These are phyloP conservation scores for Paraglomus occultum DNA, from an alignment of 192 early-diverging fungal genomes.

Conservation along the genomic window DNA sequence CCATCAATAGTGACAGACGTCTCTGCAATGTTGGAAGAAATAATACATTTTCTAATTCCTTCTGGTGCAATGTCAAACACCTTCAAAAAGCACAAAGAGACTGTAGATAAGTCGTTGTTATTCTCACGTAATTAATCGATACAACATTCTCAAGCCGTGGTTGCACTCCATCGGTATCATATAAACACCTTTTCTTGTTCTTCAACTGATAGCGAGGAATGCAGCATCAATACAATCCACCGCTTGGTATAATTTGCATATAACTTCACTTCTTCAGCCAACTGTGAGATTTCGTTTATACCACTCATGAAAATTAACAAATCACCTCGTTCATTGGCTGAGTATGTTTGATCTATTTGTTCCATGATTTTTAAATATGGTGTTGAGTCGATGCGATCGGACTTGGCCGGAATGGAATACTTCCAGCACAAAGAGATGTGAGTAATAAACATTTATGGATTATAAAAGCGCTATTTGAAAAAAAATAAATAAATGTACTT, in stretches of 20 bases:
- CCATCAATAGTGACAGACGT: slow-evolving; percentile 47
- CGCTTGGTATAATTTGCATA: slow-evolving; percentile 37
- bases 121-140: background rate
- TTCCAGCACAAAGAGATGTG: too few species aligned
- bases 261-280: too few species aligned
- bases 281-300: too few species aligned
- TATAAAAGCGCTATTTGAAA: background rate
- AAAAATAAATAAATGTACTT: slow-evolving; percentile 29
- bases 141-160: too few species aligned
- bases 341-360: too few species aligned
- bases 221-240: slow-evolving; percentile 65
- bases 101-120: background rate
- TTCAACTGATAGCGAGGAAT: slow-evolving; percentile 58
- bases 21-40: slow-evolving; percentile 60
- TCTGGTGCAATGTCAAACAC: slow-evolving; percentile 62
- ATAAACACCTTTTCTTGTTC: slow-evolving; percentile 63
- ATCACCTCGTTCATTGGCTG: too few species aligned
- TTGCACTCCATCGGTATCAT: background rate
- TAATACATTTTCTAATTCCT: slow-evolving; percentile 58
- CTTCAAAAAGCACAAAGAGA: background rate
- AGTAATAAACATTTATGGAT: too few species aligned
- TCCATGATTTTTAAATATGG: too few species aligned
- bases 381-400: too few species aligned
- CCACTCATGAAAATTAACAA: too few species aligned
- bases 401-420: background rate